Conservation (phyloP, 83 land plant species). For the Picea abies region DNA sequence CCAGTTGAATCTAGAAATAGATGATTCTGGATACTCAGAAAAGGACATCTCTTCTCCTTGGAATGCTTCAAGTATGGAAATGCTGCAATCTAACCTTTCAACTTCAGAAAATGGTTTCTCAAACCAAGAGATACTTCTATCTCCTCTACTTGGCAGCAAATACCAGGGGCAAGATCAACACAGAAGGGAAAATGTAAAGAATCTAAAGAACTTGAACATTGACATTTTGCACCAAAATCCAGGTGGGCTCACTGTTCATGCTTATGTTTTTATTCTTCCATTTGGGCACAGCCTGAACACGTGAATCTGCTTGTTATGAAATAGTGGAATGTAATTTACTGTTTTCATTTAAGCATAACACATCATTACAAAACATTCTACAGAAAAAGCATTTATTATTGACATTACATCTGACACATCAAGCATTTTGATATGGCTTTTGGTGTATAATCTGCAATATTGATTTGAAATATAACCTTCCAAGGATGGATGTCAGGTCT, state of each 20-base stretch:
- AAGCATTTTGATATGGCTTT: not conserved
- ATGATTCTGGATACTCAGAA: slow-evolving; percentile 12
- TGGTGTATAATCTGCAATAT: not conserved
- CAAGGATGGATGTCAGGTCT: not conserved
- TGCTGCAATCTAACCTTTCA: slow-evolving; percentile 20
- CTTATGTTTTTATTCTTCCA: not conserved
- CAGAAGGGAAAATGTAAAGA: not conserved
- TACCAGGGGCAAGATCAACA: slow-evolving; percentile 11
- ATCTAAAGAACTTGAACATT: slow-evolving; percentile 5
- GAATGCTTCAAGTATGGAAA: slow-evolving; percentile 4
- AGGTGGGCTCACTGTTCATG: not conserved
- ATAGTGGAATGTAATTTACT: not conserved
- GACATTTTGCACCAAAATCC: slow-evolving; percentile 14
- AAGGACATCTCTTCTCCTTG: slow-evolving; percentile 20
- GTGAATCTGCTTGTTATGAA: not conserved
- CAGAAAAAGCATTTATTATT: not conserved
- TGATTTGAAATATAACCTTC: not conserved
- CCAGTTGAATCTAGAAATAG: slow-evolving; percentile 56
- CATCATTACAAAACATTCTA: not conserved
- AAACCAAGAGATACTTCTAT: not conserved
- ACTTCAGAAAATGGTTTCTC: slow-evolving; percentile 11
- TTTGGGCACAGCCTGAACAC: not conserved
- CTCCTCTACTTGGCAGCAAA: not conserved
- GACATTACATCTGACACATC: not conserved
- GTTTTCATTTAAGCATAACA: not conserved